phyloP scores from a whole-genome alignment of 2,329 filamentous ascomycete genomes.

The Aspergillus alliaceus region DNA sequence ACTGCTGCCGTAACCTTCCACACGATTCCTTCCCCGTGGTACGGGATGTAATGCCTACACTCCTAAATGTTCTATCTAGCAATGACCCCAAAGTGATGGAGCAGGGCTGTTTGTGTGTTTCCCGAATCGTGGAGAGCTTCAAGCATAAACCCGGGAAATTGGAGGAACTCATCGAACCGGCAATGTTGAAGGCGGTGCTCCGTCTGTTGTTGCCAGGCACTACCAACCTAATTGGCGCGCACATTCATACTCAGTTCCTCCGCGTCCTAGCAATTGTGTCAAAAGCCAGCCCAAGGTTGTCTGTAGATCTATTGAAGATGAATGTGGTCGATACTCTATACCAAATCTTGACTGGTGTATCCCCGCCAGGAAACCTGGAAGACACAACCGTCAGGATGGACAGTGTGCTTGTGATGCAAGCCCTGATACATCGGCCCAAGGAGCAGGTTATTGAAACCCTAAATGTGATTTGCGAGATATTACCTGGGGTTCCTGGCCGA shows the following conservation, averaged over 20 bases:
- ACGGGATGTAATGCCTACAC: conserved; percentile 91
- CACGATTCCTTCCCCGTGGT: conserved; percentile 91
- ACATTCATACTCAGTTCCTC: conserved; percentile 94
- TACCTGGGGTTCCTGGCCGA: conserved; percentile 70
- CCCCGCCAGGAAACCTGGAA: conserved; percentile 73
- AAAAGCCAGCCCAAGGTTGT: conserved; percentile 80
- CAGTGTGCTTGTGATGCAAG: conserved; percentile 98
- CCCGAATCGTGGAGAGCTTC: conserved; percentile 95
- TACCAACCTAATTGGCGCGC: conserved; percentile 89
- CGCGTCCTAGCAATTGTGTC: conserved; percentile 88
- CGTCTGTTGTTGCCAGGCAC: conserved; percentile 88
- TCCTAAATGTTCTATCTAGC: conserved; percentile 85
- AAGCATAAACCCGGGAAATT: conserved; percentile 82
- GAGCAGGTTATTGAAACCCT: conserved; percentile 97
- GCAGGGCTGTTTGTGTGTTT: conserved; percentile 92
- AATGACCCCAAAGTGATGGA: conserved; percentile 96
- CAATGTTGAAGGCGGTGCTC: conserved; percentile 79
- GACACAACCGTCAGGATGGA: conserved; percentile 67
- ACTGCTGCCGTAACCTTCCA: conserved; percentile 95
- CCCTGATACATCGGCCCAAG: conserved; percentile 88
- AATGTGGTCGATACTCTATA: conserved; percentile 97
- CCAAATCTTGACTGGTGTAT: conserved; percentile 94
- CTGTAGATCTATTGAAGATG: conserved; percentile 89
- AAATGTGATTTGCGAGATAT: conserved; percentile 93
- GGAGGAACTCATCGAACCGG: conserved; percentile 87